Percentiles rank a stretch among this genome's conserved stretches.
Evolutionary conservation across 345 rosid genomes (phyloP).

Genomic region (Brassica napus): DNA sequence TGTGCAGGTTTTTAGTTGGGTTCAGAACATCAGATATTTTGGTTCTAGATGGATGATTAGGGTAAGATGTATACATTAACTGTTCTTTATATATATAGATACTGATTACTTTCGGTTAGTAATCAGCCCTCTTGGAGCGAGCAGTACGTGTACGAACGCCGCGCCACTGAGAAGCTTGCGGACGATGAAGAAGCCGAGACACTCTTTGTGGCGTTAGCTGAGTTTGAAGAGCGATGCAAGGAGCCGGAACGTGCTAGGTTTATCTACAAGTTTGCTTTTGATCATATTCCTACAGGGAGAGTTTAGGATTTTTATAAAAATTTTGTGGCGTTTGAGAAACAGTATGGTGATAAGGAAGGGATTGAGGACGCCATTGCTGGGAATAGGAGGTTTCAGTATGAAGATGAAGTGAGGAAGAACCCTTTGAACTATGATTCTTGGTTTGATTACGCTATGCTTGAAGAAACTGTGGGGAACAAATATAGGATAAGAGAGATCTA

Average conservation of each 20-base stretch:
- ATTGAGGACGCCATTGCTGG: no score
- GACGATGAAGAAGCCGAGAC: not conserved
- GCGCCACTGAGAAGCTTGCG: no score
- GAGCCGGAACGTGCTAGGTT: not conserved
- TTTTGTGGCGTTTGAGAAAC: not conserved
- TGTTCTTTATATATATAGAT: no score
- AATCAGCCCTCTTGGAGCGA: no score
- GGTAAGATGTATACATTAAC: no score
- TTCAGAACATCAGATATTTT: no score
- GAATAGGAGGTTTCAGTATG: no score
- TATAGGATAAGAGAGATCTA: not conserved
- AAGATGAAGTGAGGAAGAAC: not conserved
- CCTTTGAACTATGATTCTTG: slow-evolving; percentile 5
- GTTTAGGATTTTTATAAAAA: not conserved
- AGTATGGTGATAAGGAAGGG: no score
- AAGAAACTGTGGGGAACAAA: slow-evolving; percentile 1
- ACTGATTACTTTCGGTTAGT: no score
- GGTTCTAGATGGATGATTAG: no score
- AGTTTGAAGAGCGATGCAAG: not conserved
- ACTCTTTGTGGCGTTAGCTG: not conserved
- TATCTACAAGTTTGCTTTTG: not conserved
- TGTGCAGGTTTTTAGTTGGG: no score
- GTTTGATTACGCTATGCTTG: not conserved
- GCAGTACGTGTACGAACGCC: not conserved
- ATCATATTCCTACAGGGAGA: not conserved